Conservation (phyloP, 2,329 filamentous ascomycete species). For the Alternaria panax region DNA sequence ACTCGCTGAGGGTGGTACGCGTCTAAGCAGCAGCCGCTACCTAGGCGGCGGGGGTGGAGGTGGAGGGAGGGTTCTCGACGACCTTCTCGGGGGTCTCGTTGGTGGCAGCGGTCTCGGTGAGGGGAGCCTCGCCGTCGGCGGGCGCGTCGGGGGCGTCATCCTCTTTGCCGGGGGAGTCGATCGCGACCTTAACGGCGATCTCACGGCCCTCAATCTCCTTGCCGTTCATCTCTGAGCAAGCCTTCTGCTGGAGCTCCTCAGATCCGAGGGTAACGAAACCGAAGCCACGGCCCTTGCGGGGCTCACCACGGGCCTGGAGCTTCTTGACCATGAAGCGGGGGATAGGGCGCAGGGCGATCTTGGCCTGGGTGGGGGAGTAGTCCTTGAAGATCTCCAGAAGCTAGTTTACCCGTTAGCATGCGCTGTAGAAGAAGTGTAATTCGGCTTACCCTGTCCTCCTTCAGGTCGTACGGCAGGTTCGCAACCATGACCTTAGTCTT, state of each 20-base stretch:
- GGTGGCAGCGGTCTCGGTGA: conserved; percentile 34
- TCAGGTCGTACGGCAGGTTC: conserved; percentile 97
- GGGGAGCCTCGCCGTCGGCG: conserved; percentile 51
- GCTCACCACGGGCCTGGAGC: conserved; percentile 95
- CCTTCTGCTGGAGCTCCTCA: conserved; percentile 97
- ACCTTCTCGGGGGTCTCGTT: conserved; percentile 27
- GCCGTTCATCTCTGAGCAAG: conserved; percentile 97
- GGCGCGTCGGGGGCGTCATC: conserved; percentile 70
- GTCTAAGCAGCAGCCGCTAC: conserved; percentile 33
- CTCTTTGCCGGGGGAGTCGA: conserved; percentile 99
- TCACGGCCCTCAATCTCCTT: conserved; percentile 99
- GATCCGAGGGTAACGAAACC: conserved; percentile 96
- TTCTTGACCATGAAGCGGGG: conserved; percentile 99
- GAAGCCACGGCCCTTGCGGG: conserved; percentile 98
- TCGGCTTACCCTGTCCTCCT: conserved; percentile 85
- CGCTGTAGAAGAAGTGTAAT: neutral
- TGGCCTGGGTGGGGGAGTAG: conserved; percentile 92
- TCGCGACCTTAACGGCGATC: conserved; percentile 99
- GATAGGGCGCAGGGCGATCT: conserved; percentile 98
- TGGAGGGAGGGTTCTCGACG: conserved; percentile 34
- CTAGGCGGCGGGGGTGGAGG: conserved; percentile 45
- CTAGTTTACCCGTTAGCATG: conserved; percentile 56
- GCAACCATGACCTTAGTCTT: conserved; percentile 99
- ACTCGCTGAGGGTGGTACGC: conserved; percentile 14
- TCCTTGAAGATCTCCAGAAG: conserved; percentile 96